Conservation (phyloP, 2,329 filamentous ascomycete species). For the Neofusicoccum ribis region DNA sequence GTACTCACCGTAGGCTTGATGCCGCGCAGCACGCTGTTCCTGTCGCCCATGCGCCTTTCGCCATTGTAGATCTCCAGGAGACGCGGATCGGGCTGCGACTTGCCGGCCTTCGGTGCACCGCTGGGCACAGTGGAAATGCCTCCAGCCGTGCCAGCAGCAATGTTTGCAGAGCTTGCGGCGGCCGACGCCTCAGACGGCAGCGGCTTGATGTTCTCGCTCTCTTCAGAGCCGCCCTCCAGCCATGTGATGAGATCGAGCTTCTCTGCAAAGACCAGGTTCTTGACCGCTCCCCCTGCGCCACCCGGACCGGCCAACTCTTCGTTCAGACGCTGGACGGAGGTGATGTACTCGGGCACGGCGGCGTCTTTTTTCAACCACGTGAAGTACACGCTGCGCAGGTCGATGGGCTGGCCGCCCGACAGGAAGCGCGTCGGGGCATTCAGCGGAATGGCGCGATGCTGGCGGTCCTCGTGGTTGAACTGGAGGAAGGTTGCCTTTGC, state of each 20-base stretch:
- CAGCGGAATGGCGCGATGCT: conserved; percentile 65
- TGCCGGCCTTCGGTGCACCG: conserved; percentile 48
- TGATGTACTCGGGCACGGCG: conserved; percentile 87
- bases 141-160: conserved; percentile 52
- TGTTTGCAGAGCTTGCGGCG: conserved; percentile 49
- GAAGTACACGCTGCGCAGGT: conserved; percentile 93
- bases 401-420: conserved; percentile 67
- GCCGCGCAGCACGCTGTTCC: conserved; percentile 83
- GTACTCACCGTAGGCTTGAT: conserved; percentile 78
- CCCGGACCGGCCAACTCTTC: conserved; percentile 62
- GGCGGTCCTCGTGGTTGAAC: conserved; percentile 61
- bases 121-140: conserved; percentile 39
- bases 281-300: conserved; percentile 67
- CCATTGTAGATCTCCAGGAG: conserved; percentile 86
- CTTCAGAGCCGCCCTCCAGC: conserved; percentile 77
- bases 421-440: conserved; percentile 80
- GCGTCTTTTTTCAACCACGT: conserved; percentile 93
- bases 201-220: conserved; percentile 90
- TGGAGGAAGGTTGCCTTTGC: conserved; percentile 58
- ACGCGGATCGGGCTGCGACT: conserved; percentile 69
- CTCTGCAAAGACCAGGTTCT: conserved; percentile 90
- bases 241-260: conserved; percentile 88
- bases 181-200: conserved; percentile 62
- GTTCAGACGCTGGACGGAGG: conserved; percentile 76
- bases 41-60: conserved; percentile 88